Conservation (phyloP, 495 filamentous ascomycete species). For the Clavariopsis aquatica region DNA sequence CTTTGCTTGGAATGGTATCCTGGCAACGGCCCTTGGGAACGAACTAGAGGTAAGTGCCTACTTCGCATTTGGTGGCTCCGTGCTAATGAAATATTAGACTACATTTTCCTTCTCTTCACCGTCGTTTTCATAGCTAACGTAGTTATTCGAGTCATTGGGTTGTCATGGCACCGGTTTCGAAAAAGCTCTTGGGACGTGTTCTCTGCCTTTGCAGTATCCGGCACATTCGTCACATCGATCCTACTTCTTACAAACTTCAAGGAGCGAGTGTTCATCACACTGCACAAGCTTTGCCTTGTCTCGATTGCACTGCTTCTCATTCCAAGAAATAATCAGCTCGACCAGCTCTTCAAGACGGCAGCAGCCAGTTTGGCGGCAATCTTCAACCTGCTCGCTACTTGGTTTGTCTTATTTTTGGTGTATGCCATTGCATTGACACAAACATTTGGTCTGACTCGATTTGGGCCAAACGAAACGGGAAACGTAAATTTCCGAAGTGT, state of each 20-base stretch:
- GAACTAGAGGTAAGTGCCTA: constrained; percentile 53
- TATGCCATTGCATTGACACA: constrained; percentile 97
- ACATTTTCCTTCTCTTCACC: constrained; percentile 80
- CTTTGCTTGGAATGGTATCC: constrained; percentile 84
- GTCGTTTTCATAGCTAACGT: constrained; percentile 85
- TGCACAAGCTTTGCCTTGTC: constrained; percentile 93
- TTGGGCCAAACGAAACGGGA: constrained; percentile 67
- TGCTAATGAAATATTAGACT: constrained; percentile 48
- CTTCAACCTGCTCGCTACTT: constrained; percentile 89
- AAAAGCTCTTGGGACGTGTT: constrained; percentile 96
- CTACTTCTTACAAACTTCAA: constrained; percentile 60
- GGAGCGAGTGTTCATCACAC: constrained; percentile 64
- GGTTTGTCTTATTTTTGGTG: constrained; percentile 94
- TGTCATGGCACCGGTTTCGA: constrained; percentile 90
- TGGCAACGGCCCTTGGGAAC: constrained; percentile 65
- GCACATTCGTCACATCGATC: constrained; percentile 75
- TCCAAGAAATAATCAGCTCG: constrained; percentile 93
- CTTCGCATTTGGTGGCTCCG: not conserved
- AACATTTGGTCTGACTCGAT: constrained; percentile 91
- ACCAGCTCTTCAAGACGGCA: constrained; percentile 98
- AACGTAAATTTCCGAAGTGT: constrained; percentile 95
- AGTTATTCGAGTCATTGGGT: constrained; percentile 77
- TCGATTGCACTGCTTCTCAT: constrained; percentile 89
- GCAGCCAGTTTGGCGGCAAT: constrained; percentile 92
- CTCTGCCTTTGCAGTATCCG: constrained; percentile 80